Conservation (phyloP, 2,329 filamentous ascomycete species). For the Emmonsia crescens region DNA sequence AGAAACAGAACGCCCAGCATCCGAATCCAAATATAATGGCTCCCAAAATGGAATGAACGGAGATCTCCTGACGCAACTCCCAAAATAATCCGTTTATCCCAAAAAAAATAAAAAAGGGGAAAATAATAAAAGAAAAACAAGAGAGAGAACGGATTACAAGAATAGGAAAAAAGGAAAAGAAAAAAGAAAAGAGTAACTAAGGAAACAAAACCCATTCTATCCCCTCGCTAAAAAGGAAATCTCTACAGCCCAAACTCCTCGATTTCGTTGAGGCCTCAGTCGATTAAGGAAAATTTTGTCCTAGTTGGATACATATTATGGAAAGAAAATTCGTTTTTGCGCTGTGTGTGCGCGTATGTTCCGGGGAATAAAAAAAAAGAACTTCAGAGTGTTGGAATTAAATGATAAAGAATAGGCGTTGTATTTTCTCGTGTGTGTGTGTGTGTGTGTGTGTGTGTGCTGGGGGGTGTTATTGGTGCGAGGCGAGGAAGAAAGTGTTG, state of each 20-base stretch:
- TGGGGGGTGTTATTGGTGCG: slow-evolving; percentile 38
- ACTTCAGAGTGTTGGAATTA: too few species aligned
- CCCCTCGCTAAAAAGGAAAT: neutral
- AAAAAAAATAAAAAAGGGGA: neutral
- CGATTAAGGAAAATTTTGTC: neutral
- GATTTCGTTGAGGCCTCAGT: neutral
- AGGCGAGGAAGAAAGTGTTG: slow-evolving; percentile 67
- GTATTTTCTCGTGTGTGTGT: neutral
- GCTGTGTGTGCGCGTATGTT: neutral
- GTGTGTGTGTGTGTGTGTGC: neutral
- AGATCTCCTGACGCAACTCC: neutral
- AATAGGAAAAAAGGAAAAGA: neutral
- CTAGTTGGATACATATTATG: neutral
- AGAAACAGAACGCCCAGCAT: neutral
- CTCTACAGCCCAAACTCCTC: neutral
- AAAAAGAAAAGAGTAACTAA: neutral
- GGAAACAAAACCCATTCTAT: neutral
- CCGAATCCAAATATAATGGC: neutral
- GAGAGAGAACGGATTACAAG: neutral
- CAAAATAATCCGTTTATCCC: neutral
- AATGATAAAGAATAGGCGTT: neutral
- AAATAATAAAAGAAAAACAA: neutral
- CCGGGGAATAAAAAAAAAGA: neutral
- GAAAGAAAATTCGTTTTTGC: neutral
- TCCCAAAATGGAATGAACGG: neutral